Evolutionary conservation across 441 rosid species (phyloP), one percentile per base, ranked within the genome.

Genomic region (Populus hybrid): DNA sequence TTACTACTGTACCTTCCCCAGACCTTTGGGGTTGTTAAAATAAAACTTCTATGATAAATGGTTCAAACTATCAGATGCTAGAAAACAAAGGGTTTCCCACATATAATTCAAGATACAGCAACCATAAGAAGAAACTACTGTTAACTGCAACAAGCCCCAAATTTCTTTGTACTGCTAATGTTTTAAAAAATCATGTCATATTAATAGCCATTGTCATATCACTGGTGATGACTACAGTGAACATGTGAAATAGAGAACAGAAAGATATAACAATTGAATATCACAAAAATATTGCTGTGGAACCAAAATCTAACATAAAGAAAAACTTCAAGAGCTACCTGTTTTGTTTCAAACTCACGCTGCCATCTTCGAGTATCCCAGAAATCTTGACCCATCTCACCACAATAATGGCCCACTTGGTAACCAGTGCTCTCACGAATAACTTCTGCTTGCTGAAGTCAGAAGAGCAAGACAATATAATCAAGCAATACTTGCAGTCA

Each of bases 301-400:
- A 73, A 77, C 10, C 61, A 77, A 35, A 66, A n/a, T 3, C 67
- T 69, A 40, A 50, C 40, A 78, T 16, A 30, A 76, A 79, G 20
- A 63, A 40, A 66, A 66, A n/a, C 38, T 59, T 64, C 21, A 77
- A 82, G 69, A 75, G 72, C 14, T 84, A 91, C 99, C 99, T 97
- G 95, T 81, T 94, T 97, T 46, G 94, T 82, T 78, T 94, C 99
- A 72, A 97, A 97, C 86, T 97, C 99, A 0, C 91, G 94, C 79
- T 90, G 98, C 99, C 99, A 97, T 83, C 98, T 90, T 71, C 96
- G 88, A 73, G 94, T 80, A 88, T 97, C 99, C 99, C 99, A 97
- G 76, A 94, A 97, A 79, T 97, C 98, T 85, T 94, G 99, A 59
- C 99, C 99, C 99, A 97, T 97, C 83, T 97, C 99, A 79, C 99